A percentile compares a stretch with the other conserved stretches of the same genome.
These are phyloP conservation scores for Mycena vitilis DNA, from an alignment of 768 basidiomycete species.

Conservation along the genomic window DNA sequence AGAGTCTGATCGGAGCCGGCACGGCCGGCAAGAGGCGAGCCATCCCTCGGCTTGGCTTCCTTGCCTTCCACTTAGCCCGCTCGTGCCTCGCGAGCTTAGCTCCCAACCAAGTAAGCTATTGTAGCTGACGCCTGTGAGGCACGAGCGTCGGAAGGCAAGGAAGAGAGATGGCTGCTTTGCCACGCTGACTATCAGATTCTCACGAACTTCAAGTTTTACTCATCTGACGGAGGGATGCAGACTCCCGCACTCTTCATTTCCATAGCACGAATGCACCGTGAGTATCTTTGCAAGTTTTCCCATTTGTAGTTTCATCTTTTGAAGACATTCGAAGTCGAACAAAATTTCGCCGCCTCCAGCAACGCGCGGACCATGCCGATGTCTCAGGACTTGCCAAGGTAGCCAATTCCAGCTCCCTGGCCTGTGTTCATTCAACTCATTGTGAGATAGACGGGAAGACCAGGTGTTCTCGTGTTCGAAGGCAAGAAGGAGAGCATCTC, in stretches of 20 bases:
- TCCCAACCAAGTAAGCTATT: too few relatives aligned
- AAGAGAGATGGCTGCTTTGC: too few relatives aligned
- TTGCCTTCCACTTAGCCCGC: too few relatives aligned
- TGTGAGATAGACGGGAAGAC: constrained; percentile 51
- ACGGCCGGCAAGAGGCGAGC: too few relatives aligned
- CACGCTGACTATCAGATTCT: too few relatives aligned
- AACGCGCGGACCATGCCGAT: constrained; percentile 48
- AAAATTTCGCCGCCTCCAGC: constrained; percentile 56
- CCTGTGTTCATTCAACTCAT: not conserved
- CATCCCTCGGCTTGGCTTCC: too few relatives aligned
- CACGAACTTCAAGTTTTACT: too few relatives aligned
- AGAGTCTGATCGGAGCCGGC: too few relatives aligned
- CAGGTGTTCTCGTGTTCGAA: constrained; percentile 57
- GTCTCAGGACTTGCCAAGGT: constrained; percentile 59
- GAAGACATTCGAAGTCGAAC: constrained; percentile 44
- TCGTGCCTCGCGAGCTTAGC: too few relatives aligned
- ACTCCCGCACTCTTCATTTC: constrained; percentile 44
- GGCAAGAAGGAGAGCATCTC: constrained; percentile 49
- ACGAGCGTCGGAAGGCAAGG: too few relatives aligned
- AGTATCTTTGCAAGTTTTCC: constrained; percentile 22
- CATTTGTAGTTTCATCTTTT: too few relatives aligned
- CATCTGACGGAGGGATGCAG: constrained; percentile 20
- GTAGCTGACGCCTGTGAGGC: too few relatives aligned
- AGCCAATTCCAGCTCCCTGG: not conserved
- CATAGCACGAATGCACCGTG: constrained; percentile 59